phyloP scores from a whole-genome alignment of 257 asterid species.

The Solanum habrochaites region DNA sequence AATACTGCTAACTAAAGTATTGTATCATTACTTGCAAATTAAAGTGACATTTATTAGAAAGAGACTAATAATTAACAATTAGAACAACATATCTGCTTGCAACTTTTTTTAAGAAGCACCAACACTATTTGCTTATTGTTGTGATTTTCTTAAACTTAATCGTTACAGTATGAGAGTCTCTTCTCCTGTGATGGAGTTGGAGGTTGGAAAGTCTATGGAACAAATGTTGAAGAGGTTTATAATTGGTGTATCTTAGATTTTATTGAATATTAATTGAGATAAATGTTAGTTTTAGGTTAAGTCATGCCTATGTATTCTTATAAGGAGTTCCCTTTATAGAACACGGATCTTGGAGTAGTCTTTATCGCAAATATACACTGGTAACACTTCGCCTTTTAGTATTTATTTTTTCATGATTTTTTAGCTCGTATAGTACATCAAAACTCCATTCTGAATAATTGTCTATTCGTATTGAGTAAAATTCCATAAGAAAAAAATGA shows the following conservation, averaged over 20 bases:
- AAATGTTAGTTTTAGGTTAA: neutral
- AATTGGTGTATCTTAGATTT: neutral
- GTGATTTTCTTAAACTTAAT: too few relatives aligned
- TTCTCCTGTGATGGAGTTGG: conserved; percentile 26
- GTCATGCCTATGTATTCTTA: neutral
- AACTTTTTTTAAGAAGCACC: too few relatives aligned
- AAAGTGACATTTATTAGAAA: too few relatives aligned
- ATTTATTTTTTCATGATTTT: neutral
- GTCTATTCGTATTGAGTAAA: neutral
- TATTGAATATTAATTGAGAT: neutral
- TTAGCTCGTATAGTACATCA: neutral
- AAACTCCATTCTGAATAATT: neutral
- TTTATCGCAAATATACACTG: too few relatives aligned
- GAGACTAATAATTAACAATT: too few relatives aligned
- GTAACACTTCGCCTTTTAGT: neutral
- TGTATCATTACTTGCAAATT: too few relatives aligned
- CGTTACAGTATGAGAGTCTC: conserved; percentile 16
- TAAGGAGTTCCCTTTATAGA: neutral
- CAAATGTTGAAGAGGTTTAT: conserved; percentile 58
- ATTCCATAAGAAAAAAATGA: neutral
- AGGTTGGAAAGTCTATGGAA: conserved; percentile 24
- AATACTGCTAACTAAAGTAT: too few relatives aligned
- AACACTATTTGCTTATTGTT: too few relatives aligned
- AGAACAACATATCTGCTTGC: too few relatives aligned
- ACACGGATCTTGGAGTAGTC: neutral